Base-by-base conservation (phyloP, 108 stramenopile genomes). In the Cyclostephanos tholiformis region DNA sequence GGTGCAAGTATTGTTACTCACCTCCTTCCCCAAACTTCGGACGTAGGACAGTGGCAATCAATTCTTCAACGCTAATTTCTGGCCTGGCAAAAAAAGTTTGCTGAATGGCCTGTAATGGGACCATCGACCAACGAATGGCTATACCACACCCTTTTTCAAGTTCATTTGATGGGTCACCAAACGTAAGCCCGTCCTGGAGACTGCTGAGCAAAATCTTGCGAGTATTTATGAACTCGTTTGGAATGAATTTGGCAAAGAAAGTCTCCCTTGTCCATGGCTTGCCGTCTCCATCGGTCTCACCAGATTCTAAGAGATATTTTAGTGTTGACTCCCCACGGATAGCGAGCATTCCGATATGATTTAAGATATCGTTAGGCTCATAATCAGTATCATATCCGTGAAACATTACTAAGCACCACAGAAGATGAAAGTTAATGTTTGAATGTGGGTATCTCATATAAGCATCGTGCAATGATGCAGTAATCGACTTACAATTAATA, bases 351-450 rank as follows among this genome's bases (percentile, higher is more conserved):
- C 59, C 22, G 38, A 35, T 75, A 41, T 75, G 55, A 0, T 63
- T 59, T 27, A 75, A 51, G 17, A 75, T 67, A 32, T 75, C 74
- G 61, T 58, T 19, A 38, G 29, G 22, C 32, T 75, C 48, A 58
- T 75, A 75, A 75, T 57, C 32, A 30, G 20, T 35, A 22, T 75
- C 66, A 66, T 75, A 75, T 17, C 66, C 66, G 48, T 66, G 65
- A 36, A 75, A 56, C 41, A 75, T 41, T 22, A 76, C 68, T 76
- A 57, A 6, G 59, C 27, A 36, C 11, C 30, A 27, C 23, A 26
- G n/a, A 27, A 60, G 12, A 2, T 25, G 41, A n/a, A 41, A 10
- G 49, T 50, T 29, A 61, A 48, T 14, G 23, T n/a, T 20, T 35
- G 48, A 29, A 4, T 43, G 46, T 27, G 13, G 39, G n/a, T n/a